Base-by-base conservation (phyloP, 2,329 filamentous ascomycete genomes). In the Fusarium brevicatenulatum region DNA sequence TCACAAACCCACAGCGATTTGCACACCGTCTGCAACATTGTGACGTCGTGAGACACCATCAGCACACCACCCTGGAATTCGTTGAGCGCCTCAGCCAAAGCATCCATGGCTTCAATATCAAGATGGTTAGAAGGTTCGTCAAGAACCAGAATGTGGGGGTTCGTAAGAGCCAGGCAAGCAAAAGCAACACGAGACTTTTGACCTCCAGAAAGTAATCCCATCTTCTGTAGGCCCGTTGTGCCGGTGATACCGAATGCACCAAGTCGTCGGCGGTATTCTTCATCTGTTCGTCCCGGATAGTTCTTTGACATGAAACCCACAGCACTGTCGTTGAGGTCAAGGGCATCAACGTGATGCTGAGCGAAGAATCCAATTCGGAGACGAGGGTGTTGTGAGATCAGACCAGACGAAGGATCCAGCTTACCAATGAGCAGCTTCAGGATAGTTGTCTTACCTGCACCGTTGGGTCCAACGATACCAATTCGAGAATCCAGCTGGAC, bases 71-170 rank as follows among this genome's bases (percentile, higher is more conserved):
- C 96, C 84, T 97, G 89, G 85, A 98, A 99, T 73, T 91, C 90
- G 76, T 91, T 89, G 76, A 99, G 86, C 21, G 96, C 96, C 36
- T 92, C 91, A 9, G 94, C 92, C 58, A 99, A 86, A 16, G 96
- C 95, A 82, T 99, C 96, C 96, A 99, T 98, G 73, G 96, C 96
- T 83, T 99, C 96, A 77, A 99, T 98, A 90, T 99, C 96, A 78
- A 99, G 86, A 83, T 99, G 96, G 86, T 99, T 99, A 73, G 94
- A 97, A 81, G 96, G 96, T 83, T 99, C 96, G 88, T 99, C 96
- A 56, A 99, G 93, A 69, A 99, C 95, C 52, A 99, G 88, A 75
- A 99, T 98, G 80, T 99, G 96, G 23, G 96, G 96, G 83, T 98
- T 97, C 54, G 91, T 94, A 74, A 99, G 86, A 2, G 95, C 95